Evolutionary conservation across 768 basidiomycete species (phyloP), one percentile per base, ranked within the genome.

Genomic region (Coprinellus micaceus): DNA sequence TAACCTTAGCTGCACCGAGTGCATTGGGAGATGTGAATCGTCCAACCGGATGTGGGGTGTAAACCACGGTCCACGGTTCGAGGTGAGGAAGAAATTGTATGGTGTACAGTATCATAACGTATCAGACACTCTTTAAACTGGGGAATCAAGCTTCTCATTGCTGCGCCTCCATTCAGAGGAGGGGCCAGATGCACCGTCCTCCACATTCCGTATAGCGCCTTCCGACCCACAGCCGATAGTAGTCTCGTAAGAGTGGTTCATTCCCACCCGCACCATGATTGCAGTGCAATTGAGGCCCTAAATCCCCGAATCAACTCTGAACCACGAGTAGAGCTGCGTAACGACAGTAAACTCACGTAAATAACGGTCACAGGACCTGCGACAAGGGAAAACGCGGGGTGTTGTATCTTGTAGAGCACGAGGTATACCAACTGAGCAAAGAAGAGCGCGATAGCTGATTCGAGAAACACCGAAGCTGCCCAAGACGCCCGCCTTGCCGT

Each of bases 251-350:
- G 48, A 50, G 19, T 33, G 48, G 29, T 50, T 50, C 48, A 50
- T 50, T 10, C 48, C 48, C 12, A 50, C 48, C 9, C 48, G 48
- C 24, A 50, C 48, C 48, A 50, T 50, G 30, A 50, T 50, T n/a
- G 30, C 48, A n/a, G 48, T 50, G 48, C 48, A 50, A 19, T 50
- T 50, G 13, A 50, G 21, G 24, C 28, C 48, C 48, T 50, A 22
- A 44, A 19, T 15, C 40, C 10, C n/a, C 5, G 19, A 17, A 21
- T 43, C 36, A 37, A 17, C 9, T 37, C n/a, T n/a, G n/a, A n/a
- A n/a, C n/a, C n/a, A n/a, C n/a, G n/a, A n/a, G n/a, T n/a, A n/a
- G n/a, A n/a, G n/a, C 7, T 7, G 10, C 19, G n/a, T 17, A 17
- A 15, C 15, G 26, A 28, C 46, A 15, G 21, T 9, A 10, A 33